Evolutionary conservation across 768 basidiomycete species (phyloP).

Genomic region (Rhizopogon vulgaris): DNA sequence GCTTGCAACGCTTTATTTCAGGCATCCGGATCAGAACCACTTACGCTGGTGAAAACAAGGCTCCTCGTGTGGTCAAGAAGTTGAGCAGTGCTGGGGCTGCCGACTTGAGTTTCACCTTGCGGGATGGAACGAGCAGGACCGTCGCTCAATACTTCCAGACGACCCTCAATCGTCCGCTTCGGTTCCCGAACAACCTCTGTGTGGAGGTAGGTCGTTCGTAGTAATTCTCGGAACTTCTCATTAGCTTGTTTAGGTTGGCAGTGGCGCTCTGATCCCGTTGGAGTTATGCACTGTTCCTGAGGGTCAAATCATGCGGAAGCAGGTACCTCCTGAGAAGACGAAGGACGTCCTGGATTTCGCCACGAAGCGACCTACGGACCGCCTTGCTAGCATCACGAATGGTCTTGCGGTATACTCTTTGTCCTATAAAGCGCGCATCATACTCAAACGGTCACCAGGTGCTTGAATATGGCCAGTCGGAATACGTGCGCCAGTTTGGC

Average conservation of each 20-base stretch:
- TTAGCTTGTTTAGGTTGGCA: slow-evolving; percentile 43
- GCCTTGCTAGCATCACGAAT: slow-evolving; percentile 46
- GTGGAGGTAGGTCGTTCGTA: slow-evolving; percentile 47
- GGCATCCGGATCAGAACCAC: slow-evolving; percentile 45
- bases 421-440: not conserved
- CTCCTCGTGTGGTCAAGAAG: slow-evolving; percentile 58
- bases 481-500: slow-evolving; percentile 71
- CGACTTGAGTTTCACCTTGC: slow-evolving; percentile 47
- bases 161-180: slow-evolving; percentile 46
- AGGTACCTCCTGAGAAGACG: slow-evolving; percentile 62
- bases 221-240: not conserved
- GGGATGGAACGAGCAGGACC: slow-evolving; percentile 48
- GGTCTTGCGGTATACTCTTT: slow-evolving; percentile 42
- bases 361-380: slow-evolving; percentile 53
- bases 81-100: slow-evolving; percentile 49
- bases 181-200: slow-evolving; percentile 60
- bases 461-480: slow-evolving; percentile 64
- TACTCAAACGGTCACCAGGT: slow-evolving; percentile 30
- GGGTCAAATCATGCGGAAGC: slow-evolving; percentile 70
- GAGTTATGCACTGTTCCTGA: slow-evolving; percentile 57
- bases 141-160: slow-evolving; percentile 59
- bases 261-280: slow-evolving; percentile 57
- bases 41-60: slow-evolving; percentile 32
- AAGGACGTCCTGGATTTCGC: slow-evolving; percentile 60
- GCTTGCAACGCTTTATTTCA: slow-evolving; percentile 49